Evolutionary conservation across 1,139 yeast genomes (phyloP), one percentile per base, ranked within the genome.

Genomic region (Yamadazyma triangularis): DNA sequence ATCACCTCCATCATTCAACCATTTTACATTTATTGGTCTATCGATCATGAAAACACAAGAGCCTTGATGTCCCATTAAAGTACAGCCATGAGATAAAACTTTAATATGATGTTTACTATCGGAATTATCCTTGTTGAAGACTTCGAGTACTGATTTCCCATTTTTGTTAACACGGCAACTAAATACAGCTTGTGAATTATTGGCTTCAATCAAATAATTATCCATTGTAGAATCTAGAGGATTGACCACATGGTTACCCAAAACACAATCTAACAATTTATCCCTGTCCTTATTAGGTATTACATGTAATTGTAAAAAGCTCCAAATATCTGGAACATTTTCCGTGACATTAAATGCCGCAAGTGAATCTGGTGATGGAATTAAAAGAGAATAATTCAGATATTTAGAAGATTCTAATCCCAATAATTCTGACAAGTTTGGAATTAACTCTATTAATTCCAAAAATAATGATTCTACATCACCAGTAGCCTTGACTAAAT

Each of bases 1-100:
- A 5, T 44, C 44, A 14, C 51, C 45, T n/a, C n/a, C n/a, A 2
- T 50, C 52, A 8, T 67, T 63, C 4, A 85, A 53, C 96, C 96
- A 87, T 11, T 47, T 41, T 23, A 63, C 48, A 33, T 53, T 63
- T 23, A 68, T 45, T 4, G 91, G 89, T 32, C 78, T 64, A 45
- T 88, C 95, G 20, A 87, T 64, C 13, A 83, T 57, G 36, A 86
- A 74, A 2, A 88, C 77, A 36, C 95, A 86, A 0, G 47, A 45
- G 21, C 56, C 48, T 12, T 48, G 40, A 6, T 39, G 35, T 13
- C 58, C 50, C 8, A 76, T 39, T 1, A 49, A 64, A 0, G 88
- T 69, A 44, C 89, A 79, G 1, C 96, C 96, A 44, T 73, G 76
- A 18, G 75, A 69, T 14, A 82, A 40, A 7, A 88, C 60, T 31